These are phyloP conservation scores for Podospora tetraspora DNA, from an alignment of 495 filamentous ascomycete species.

Conservation along the genomic window DNA sequence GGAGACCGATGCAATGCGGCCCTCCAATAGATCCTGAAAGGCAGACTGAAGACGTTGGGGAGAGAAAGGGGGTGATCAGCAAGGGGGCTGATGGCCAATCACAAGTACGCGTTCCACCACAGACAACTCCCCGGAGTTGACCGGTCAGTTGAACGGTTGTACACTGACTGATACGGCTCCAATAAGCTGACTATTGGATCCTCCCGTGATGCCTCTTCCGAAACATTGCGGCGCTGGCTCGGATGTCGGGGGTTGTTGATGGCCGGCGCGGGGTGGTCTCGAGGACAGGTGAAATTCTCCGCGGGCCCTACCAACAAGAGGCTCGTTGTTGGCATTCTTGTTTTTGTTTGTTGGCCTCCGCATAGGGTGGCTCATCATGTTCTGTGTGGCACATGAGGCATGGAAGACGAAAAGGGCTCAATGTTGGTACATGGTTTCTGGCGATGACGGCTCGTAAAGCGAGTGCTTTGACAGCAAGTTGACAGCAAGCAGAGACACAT, in stretches of 20 bases:
- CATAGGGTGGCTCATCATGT: neutral
- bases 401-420: neutral
- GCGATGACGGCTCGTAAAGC: neutral
- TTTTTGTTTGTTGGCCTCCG: neutral
- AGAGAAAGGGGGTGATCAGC: neutral
- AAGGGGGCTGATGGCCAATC: neutral
- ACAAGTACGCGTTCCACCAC: neutral
- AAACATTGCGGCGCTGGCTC: neutral
- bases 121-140: neutral
- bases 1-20: neutral
- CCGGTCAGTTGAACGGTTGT: neutral
- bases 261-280: neutral
- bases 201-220: neutral
- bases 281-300: neutral
- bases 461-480: neutral
- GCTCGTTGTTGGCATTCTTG: neutral
- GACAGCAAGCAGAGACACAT: too few relatives aligned
- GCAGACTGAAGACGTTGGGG: neutral
- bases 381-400: neutral
- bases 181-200: neutral
- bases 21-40: neutral
- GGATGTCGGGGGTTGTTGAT: neutral
- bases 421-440: neutral
- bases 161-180: neutral
- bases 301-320: neutral